Conservation (phyloP, 139 green algal species). For the Yamagishiella unicocca region DNA sequence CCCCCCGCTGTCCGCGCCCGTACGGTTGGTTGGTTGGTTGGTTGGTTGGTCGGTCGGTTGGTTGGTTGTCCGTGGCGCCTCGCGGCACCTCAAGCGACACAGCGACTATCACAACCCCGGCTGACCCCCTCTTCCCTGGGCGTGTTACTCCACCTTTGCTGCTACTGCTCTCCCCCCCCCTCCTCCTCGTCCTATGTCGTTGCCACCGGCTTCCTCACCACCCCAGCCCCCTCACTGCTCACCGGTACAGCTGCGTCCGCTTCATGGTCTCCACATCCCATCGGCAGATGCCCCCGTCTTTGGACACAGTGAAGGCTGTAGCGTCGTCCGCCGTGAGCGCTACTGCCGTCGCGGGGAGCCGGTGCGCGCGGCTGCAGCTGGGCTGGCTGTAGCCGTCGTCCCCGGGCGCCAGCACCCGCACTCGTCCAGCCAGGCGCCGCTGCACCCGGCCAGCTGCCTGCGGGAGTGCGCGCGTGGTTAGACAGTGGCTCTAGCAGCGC, state of each 20-base stretch:
- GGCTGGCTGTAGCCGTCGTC: constrained; percentile 17
- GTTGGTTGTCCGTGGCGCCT: no score
- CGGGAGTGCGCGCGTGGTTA: no score
- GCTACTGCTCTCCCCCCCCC: no score
- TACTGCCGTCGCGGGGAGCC: constrained; percentile 78
- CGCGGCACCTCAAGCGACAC: no score
- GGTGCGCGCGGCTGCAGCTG: constrained; percentile 34
- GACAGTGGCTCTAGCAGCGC: no score
- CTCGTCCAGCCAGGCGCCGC: constrained; percentile 62
- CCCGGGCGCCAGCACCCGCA: constrained; percentile 62
- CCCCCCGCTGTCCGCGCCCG: no score
- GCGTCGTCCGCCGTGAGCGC: constrained; percentile 81
- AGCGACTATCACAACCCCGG: no score
- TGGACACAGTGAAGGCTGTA: constrained; percentile 81
- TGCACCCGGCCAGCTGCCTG: constrained; percentile 69
- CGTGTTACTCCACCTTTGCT: no score
- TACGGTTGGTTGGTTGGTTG: no score
- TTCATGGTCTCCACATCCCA: constrained; percentile 85
- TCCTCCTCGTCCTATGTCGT: background rate
- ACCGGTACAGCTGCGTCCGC: constrained; percentile 56
- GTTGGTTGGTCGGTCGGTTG: no score
- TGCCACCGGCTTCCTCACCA: background rate
- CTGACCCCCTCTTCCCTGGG: no score
- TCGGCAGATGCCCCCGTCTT: constrained; percentile 83
- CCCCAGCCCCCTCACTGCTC: background rate